Evolutionary conservation across 2,329 filamentous ascomycete genomes (phyloP), one percentile per base, ranked within the genome.

Genomic region (Daldinia sp.): DNA sequence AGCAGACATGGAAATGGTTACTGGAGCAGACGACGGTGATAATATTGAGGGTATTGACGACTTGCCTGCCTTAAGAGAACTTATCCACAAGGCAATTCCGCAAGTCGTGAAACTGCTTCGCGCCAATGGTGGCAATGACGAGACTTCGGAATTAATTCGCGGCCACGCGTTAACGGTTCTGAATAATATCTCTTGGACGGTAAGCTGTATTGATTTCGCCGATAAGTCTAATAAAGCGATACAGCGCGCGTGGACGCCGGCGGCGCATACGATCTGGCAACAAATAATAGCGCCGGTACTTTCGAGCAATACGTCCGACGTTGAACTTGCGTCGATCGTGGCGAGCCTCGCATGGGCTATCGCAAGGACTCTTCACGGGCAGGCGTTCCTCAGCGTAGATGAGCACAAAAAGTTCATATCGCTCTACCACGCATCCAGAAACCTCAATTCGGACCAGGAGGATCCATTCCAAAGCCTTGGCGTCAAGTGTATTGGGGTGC

Each of bases 171-270:
- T 90, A 21, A 83, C 85, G 1, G 83, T 86, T 13, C 80, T 91
- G 61, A 89, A 86, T 78, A 90, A 90, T 75, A 84, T 90, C 54
- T 81, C 87, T 54, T 90, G 88, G 87, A 88, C 87, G 9, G 79
- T 89, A 37, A 87, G 85, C 7, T 83, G 83, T 69, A 78, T 88
- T 68, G 86, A 88, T 74, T 87, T 87, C 70, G 78, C 81, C 21
- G 81, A 84, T 29, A 76, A 77, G n/a, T 79, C 81, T 52, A 86
- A 86, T 71, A 76, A 79, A 3, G 77, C 79, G 58, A 79, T 90
- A 57, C 79, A 80, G 53, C 77, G 75, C 48, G 80, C 80, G 3
- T 90, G 88, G 88, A 73, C 75, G 1, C 82, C 84, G 0, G 74
- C 80, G 4, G 83, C 83, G 25, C 81, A 81, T 64, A 76, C 78